Conservation (phyloP, 1,284 basidiomycete species). For the Ganoderma lingzhi region DNA sequence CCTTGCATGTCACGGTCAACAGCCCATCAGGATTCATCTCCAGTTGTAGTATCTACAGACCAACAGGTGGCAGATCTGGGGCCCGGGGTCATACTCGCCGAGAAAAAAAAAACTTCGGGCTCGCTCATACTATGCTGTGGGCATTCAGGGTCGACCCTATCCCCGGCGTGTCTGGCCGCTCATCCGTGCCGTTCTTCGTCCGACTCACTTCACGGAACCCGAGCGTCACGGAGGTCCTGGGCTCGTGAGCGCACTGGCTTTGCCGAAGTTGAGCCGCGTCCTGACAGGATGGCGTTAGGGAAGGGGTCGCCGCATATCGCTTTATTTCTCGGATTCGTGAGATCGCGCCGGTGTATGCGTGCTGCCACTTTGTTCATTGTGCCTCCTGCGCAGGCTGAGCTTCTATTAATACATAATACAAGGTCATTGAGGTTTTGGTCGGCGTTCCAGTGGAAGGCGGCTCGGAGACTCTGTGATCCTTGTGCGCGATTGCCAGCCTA, state of each 20-base stretch:
- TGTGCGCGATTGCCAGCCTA: no score
- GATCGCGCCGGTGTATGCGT: not conserved
- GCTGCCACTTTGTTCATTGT: not conserved
- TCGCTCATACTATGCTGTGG: conserved; percentile 37
- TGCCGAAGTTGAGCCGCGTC: not conserved
- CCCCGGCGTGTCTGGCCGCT: conserved; percentile 2
- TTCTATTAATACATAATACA: not conserved
- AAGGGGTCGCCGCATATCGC: not conserved
- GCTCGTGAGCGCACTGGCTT: not conserved
- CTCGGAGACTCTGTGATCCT: no score
- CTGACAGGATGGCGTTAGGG: not conserved
- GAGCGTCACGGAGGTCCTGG: not conserved
- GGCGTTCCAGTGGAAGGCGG: not conserved
- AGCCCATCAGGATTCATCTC: no score
- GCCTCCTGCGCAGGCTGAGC: not conserved
- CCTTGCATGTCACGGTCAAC: not conserved
- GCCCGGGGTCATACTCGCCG: conserved; percentile 48
- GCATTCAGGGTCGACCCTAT: conserved; percentile 8
- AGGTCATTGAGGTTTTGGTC: no score
- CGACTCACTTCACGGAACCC: not conserved
- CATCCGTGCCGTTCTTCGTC: not conserved
- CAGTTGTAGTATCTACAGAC: no score
- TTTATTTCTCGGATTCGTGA: not conserved
- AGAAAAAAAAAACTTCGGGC: conserved; percentile 49
- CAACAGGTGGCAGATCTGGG: conserved; percentile 49